These are phyloP conservation scores for Filobasidium floriforme DNA, from an alignment of 768 basidiomycete genomes.

Conservation along the genomic window DNA sequence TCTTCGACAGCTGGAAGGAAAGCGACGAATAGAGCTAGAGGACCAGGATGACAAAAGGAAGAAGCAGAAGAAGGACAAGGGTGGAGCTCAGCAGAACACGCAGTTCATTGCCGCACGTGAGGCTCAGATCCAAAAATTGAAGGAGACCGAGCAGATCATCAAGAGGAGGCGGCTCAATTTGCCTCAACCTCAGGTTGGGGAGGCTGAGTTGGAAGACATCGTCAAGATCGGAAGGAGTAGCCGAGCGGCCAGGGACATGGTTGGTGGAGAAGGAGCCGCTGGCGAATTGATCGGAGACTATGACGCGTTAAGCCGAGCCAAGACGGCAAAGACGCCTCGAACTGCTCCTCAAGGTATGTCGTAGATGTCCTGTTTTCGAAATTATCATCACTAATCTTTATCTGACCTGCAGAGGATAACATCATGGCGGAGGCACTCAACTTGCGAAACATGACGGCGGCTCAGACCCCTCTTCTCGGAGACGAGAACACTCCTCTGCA, in stretches of 20 bases:
- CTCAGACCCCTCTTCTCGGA: conserved; percentile 88
- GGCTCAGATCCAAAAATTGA: conserved; percentile 93
- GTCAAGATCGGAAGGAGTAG: conserved; percentile 94
- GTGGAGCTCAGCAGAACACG: conserved; percentile 57
- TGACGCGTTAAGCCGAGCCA: conserved; percentile 75
- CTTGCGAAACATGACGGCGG: conserved; percentile 82
- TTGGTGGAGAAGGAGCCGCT: conserved; percentile 55
- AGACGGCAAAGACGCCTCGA: conserved; percentile 87
- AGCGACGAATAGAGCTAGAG: conserved; percentile 86
- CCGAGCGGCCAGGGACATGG: conserved; percentile 77
- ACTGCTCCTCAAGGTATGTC: conserved; percentile 85
- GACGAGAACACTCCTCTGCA: conserved; percentile 97
- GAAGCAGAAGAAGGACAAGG: conserved; percentile 71
- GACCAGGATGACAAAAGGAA: conserved; percentile 81
- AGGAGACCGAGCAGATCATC: conserved; percentile 93
- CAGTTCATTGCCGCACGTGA: conserved; percentile 96
- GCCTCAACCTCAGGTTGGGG: conserved; percentile 86
- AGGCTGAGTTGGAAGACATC: conserved; percentile 90
- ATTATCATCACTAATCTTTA: neutral
- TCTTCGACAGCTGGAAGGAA: conserved; percentile 85
- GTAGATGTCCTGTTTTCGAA: neutral
- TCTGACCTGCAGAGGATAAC: conserved; percentile 66
- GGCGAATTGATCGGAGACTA: conserved; percentile 81
- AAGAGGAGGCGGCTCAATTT: conserved; percentile 73
- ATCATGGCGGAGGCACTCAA: conserved; percentile 92